Percentiles rank a stretch among this genome's conserved stretches.
phyloP scores from a whole-genome alignment of 306 rosid genomes.

The Morella rubra region DNA sequence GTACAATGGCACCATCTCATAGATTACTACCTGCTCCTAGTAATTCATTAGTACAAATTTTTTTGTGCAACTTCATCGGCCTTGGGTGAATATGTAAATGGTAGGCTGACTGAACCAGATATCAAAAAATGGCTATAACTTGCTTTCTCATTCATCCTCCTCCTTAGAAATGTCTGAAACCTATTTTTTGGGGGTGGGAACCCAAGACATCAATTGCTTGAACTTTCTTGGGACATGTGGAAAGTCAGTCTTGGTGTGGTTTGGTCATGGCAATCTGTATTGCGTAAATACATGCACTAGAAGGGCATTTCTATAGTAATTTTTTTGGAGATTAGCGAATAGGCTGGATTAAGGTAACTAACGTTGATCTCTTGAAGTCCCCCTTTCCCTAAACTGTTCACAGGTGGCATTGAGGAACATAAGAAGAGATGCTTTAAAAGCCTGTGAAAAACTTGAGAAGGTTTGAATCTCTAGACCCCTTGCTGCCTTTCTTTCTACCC shows the following conservation, averaged over 20 bases:
- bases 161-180: conserved; percentile 10
- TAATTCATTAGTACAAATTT: conserved; percentile 5
- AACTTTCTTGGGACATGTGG: not conserved
- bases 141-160: not conserved
- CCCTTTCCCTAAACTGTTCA: conserved; percentile 10
- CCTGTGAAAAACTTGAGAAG: conserved; percentile 96
- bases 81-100: not conserved
- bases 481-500: conserved; percentile 8
- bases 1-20: conserved; percentile 32
- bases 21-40: conserved; percentile 4
- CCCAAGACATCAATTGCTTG: conserved; percentile 1
- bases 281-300: not conserved
- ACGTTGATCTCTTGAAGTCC: conserved; percentile 29
- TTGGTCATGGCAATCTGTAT: conserved; percentile 1
- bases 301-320: not conserved
- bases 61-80: not conserved
- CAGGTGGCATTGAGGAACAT: conserved; percentile 95
- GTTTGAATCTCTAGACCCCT: conserved; percentile 44
- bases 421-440: conserved; percentile 93
- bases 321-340: conserved; percentile 4
- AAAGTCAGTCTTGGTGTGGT: not conserved
- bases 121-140: conserved; percentile 19
- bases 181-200: conserved; percentile 2
- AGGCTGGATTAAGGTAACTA: conserved; percentile 10
- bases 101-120: conserved; percentile 7